Base-by-base conservation (phyloP, 1,139 yeast species). In the Schizosaccharomyces versatilis region DNA sequence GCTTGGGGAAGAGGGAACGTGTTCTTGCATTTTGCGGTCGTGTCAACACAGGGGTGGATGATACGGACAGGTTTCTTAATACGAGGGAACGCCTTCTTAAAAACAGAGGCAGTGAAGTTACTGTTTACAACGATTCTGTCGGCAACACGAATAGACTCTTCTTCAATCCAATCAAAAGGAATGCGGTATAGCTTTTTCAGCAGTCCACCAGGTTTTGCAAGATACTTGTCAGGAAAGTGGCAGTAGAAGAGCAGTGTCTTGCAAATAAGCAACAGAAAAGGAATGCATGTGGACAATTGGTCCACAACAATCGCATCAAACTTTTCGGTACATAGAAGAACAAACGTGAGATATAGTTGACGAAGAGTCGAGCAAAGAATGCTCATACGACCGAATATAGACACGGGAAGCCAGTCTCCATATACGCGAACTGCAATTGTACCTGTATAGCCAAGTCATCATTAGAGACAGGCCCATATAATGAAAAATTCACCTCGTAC, bases 161-260 rank as follows among this genome's bases (percentile, higher is more conserved):
- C 86, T 67, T 90, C 99, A 32, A 83, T 68, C 53, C 70, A 62
- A 67, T 90, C 95, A 66, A 90, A 90, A 0, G 96, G 94, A 5
- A 75, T 57, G 59, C 99, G 72, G 67, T 90, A 90, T 0, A 83
- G 55, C 57, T 69, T 70, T 61, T 85, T 81, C 12, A 82, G 44
- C 1, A 73, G 52, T 2, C 81, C 72, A 54, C 81, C 79, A 36
- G 72, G 71, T 15, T 19, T 41, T 0, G 95, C 80, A 54, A 90
- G 69, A 53, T 82, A 70, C 64, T 84, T 84, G 67, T 90, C 99
- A 0, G 99, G 98, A 67, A 90, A 90, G 68, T 90, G 99, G 62
- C 98, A 88, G 67, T 90, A 90, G 65, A 90, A 90, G 54, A 90
- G 67, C 5, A 84, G 73, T 3, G 75, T 65, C 55, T 71, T 58